Evolutionary conservation across 148 eudicot genomes (phyloP).

Genomic region (Vaccinium macrocarpon): DNA sequence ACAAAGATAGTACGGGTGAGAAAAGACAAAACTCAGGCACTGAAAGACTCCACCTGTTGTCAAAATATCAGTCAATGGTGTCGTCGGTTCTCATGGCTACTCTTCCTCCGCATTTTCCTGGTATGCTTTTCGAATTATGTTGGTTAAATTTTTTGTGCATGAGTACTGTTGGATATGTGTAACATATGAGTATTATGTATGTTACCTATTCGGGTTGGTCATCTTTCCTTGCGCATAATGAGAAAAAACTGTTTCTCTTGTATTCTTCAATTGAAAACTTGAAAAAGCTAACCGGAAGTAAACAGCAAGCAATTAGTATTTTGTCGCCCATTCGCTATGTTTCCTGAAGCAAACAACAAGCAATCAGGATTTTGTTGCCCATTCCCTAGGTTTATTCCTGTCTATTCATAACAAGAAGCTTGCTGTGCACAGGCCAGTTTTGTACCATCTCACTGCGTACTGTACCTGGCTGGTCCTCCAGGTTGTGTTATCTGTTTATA

Average conservation of each 20-base stretch:
- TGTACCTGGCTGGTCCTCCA: neutral
- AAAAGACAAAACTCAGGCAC: conserved; percentile 32
- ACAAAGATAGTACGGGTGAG: conserved; percentile 33
- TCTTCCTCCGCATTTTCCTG: conserved; percentile 88
- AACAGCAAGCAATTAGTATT: neutral
- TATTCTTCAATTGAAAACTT: neutral
- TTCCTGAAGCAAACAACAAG: neutral
- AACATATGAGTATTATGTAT: neutral
- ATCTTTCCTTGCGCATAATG: neutral
- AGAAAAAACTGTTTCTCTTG: neutral
- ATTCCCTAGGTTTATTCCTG: neutral
- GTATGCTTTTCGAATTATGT: conserved; percentile 34
- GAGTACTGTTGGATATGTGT: neutral
- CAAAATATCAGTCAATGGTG: conserved; percentile 71
- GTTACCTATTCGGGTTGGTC: neutral
- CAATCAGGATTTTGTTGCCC: neutral
- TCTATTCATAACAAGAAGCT: neutral
- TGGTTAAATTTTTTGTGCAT: neutral
- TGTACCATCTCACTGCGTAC: neutral
- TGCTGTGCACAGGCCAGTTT: neutral
- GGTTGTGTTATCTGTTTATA: neutral
- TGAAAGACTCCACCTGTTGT: conserved; percentile 43
- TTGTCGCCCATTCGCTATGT: neutral
- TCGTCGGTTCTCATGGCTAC: conserved; percentile 83
- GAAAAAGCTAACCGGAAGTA: no score